A percentile compares a stretch with the other conserved stretches of the same genome.
Evolutionary conservation across 1,284 basidiomycete genomes (phyloP).

Genomic region (Exsudoporus floridanus): DNA sequence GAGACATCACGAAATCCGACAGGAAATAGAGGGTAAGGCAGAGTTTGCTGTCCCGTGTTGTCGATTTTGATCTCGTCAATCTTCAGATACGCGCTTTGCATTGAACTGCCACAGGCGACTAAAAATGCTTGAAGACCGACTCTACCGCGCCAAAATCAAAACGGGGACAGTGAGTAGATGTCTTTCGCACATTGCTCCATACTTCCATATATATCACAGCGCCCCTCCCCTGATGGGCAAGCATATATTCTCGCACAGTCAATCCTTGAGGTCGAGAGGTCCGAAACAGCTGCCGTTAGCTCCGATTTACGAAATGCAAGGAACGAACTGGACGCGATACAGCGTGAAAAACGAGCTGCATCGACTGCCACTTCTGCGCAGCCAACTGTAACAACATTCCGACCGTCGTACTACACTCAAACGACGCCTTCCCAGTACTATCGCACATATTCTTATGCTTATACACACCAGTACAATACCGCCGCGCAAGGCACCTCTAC

Average conservation of each 20-base stretch:
- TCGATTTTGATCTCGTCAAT: constrained; percentile 1
- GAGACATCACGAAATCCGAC: constrained; percentile 40
- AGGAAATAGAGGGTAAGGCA: constrained; percentile 53
- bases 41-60: background rate
- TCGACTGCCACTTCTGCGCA: constrained; percentile 24
- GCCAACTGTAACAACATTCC: constrained; percentile 36
- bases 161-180: constrained; percentile 52
- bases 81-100: constrained; percentile 63
- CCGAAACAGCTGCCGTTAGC: constrained; percentile 53
- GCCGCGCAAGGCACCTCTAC: constrained; percentile 29
- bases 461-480: constrained; percentile 50
- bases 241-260: constrained; percentile 60
- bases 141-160: constrained; percentile 50
- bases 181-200: constrained; percentile 2
- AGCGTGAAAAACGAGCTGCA: constrained; percentile 58
- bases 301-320: constrained; percentile 61
- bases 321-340: constrained; percentile 62
- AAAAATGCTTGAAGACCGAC: constrained; percentile 54
- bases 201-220: constrained; percentile 41
- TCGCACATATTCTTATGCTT: constrained; percentile 53
- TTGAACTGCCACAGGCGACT: constrained; percentile 61
- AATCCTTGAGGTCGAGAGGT: constrained; percentile 61
- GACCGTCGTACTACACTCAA: constrained; percentile 37
- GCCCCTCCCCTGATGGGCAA: constrained; percentile 57
- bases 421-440: constrained; percentile 52